These are phyloP conservation scores for Thalassiosira ordinaria DNA, from an alignment of 352 stramenopile genomes.

Conservation along the genomic window DNA sequence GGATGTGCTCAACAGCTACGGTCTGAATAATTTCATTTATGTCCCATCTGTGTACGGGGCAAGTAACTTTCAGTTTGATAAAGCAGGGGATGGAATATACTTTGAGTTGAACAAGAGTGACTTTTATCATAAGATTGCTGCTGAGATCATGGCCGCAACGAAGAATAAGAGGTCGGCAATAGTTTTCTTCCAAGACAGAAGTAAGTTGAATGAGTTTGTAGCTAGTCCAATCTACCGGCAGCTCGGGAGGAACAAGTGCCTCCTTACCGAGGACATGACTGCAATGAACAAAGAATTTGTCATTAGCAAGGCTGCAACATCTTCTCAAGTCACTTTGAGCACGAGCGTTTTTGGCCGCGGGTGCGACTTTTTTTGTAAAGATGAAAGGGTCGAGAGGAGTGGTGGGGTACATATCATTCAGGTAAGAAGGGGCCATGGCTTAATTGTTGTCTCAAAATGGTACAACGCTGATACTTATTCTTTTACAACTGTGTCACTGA, in stretches of 20 bases:
- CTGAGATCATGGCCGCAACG: constrained; percentile 52
- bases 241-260: constrained; percentile 59
- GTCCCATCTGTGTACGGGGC: constrained; percentile 74
- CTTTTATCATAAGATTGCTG: constrained; percentile 68
- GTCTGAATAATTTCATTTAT: constrained; percentile 62
- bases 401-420: constrained; percentile 77
- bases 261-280: constrained; percentile 64
- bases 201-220: constrained; percentile 60
- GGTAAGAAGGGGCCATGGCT: too few species aligned
- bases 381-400: constrained; percentile 64
- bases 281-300: constrained; percentile 67
- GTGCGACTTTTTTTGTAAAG: constrained; percentile 83
- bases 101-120: constrained; percentile 60
- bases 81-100: constrained; percentile 61
- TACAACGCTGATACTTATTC: constrained; percentile 2
- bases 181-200: constrained; percentile 72
- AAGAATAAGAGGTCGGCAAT: constrained; percentile 70
- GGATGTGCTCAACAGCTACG: constrained; percentile 66
- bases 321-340: constrained; percentile 69
- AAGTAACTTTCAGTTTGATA: constrained; percentile 75
- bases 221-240: constrained; percentile 61
- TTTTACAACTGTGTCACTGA: too few species aligned
- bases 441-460: background rate
- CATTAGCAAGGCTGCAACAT: constrained; percentile 72
- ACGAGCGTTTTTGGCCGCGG: constrained; percentile 76